Percentiles rank a stretch among this genome's conserved stretches.
Conservation (phyloP, 164 flowering plant genomes). For the Aristolochia californica region DNA sequence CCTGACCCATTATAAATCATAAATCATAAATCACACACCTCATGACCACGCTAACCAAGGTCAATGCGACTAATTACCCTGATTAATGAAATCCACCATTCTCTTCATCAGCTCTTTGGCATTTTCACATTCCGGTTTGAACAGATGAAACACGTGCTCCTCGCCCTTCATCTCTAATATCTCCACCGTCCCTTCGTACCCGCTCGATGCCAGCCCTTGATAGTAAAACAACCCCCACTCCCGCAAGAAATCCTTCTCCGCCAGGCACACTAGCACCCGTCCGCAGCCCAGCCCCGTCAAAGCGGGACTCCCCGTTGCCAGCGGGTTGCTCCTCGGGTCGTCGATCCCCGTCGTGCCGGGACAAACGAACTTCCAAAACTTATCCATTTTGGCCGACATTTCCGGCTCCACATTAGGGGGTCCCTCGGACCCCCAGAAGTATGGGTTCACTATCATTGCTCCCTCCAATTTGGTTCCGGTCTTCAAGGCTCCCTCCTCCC, state of each 20-base stretch:
- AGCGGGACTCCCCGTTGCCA: neutral
- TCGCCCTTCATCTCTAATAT: constrained; percentile 4
- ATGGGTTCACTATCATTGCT: constrained; percentile 4
- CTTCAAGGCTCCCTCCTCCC: constrained; percentile 13
- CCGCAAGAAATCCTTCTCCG: constrained; percentile 5
- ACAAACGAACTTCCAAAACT: constrained; percentile 4
- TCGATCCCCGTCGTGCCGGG: constrained; percentile 1
- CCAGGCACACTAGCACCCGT: constrained; percentile 5
- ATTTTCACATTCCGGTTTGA: neutral
- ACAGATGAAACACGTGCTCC: constrained; percentile 8
- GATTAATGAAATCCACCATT: constrained; percentile 3
- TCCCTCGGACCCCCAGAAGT: too few species aligned
- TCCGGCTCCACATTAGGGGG: neutral
- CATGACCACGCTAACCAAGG: too few species aligned
- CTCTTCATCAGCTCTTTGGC: constrained; percentile 2
- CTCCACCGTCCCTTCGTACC: constrained; percentile 11
- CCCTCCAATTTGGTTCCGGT: neutral
- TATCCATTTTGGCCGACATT: too few species aligned
- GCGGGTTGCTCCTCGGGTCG: constrained; percentile 3
- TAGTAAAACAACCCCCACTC: constrained; percentile 7
- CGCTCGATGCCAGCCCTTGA: neutral
- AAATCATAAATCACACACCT: too few species aligned
- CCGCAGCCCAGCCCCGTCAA: constrained; percentile 2
- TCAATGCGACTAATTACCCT: too few species aligned
- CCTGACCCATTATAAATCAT: too few species aligned